A percentile compares a stretch with the other conserved stretches of the same genome.
Evolutionary conservation across 2,329 filamentous ascomycete genomes (phyloP).

Genomic region (Neoascochyta sp.): DNA sequence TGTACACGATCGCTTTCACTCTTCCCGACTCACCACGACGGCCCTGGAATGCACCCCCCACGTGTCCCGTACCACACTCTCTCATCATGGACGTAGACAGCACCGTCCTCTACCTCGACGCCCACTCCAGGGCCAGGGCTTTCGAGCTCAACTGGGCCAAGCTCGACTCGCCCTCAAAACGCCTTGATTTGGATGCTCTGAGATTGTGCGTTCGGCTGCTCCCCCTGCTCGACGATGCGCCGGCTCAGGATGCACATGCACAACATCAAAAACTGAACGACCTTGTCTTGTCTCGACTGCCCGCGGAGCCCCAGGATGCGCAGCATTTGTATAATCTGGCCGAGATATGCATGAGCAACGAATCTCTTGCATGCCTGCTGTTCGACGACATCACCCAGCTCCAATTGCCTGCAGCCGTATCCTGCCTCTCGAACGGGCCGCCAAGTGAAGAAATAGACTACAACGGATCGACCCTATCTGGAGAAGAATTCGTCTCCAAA

Average conservation of each 20-base stretch:
- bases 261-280: conserved; percentile 10
- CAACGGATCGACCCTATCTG: not conserved
- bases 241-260: conserved; percentile 1
- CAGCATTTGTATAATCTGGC: conserved; percentile 23
- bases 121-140: conserved; percentile 13
- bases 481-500: conserved; percentile 7
- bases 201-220: conserved; percentile 5
- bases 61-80: not conserved
- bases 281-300: conserved; percentile 18
- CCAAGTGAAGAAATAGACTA: not conserved
- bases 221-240: not conserved
- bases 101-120: conserved; percentile 22
- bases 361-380: conserved; percentile 10
- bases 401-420: conserved; percentile 2
- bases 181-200: conserved; percentile 16
- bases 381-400: conserved; percentile 10
- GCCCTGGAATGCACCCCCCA: conserved; percentile 6
- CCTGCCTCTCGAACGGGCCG: conserved; percentile 1
- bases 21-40: conserved; percentile 4
- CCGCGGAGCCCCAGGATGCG: conserved; percentile 8
- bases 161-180: conserved; percentile 10
- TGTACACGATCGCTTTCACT: conserved; percentile 3
- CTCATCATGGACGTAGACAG: conserved; percentile 14
- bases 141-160: conserved; percentile 22
- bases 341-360: conserved; percentile 20